Percentiles rank a stretch among this genome's conserved stretches.
phyloP scores from a whole-genome alignment of 805 yeast genomes.

The Metschnikowia amazonensis region DNA sequence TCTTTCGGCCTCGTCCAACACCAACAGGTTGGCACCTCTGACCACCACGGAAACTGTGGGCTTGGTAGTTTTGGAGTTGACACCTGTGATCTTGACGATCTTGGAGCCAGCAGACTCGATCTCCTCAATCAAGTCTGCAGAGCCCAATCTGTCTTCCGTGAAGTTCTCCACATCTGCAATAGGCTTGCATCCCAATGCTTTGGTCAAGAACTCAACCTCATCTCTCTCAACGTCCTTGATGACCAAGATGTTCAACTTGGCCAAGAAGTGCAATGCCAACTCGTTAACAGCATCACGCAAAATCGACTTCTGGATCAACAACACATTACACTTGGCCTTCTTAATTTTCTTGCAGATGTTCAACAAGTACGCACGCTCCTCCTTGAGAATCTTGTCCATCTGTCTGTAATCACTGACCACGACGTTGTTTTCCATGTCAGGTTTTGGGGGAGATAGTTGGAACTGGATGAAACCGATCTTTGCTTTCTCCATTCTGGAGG shows the following conservation, averaged over 20 bases:
- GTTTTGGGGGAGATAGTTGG: constrained; percentile 94
- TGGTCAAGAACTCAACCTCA: constrained; percentile 84
- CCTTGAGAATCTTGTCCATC: constrained; percentile 97
- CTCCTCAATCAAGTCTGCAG: constrained; percentile 91
- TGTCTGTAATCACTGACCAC: constrained; percentile 98
- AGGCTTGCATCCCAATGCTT: constrained; percentile 89
- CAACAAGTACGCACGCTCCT: constrained; percentile 91
- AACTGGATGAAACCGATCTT: constrained; percentile 85
- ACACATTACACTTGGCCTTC: constrained; percentile 92
- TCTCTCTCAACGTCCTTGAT: constrained; percentile 95
- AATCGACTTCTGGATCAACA: constrained; percentile 88
- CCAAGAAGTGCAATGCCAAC: constrained; percentile 87
- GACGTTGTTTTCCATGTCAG: constrained; percentile 95
- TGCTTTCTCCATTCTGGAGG: constrained; percentile 91
- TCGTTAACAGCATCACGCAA: constrained; percentile 93
- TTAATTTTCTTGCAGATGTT: constrained; percentile 95
- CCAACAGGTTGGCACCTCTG: constrained; percentile 89
- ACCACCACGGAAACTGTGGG: constrained; percentile 86
- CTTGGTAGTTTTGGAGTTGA: constrained; percentile 47
- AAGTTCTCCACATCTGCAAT: constrained; percentile 93
- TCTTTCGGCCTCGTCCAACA: constrained; percentile 94
- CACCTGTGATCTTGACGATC: constrained; percentile 83
- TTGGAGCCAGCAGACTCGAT: constrained; percentile 84
- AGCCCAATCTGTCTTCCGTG: constrained; percentile 87
- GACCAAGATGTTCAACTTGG: constrained; percentile 90